A percentile compares a stretch with the other conserved stretches of the same genome.
phyloP scores from a whole-genome alignment of 2,329 filamentous ascomycete genomes.

The Ophioceras dolichostomum region DNA sequence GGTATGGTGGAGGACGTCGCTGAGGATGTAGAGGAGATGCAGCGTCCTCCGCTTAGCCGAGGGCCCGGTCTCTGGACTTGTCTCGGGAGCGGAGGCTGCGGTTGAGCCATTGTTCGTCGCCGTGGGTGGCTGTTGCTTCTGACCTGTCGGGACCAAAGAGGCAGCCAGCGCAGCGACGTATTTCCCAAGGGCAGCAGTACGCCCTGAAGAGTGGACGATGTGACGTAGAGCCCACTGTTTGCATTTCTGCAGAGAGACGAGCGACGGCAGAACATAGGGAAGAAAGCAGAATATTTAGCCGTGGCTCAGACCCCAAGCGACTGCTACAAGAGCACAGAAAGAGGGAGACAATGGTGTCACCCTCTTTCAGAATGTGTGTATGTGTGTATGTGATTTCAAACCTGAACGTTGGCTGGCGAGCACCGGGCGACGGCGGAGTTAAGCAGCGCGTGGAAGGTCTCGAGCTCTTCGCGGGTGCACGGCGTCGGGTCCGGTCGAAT shows the following conservation, averaged over 20 bases:
- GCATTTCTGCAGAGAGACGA: slow-evolving; percentile 82
- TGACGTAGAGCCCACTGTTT: slow-evolving; percentile 74
- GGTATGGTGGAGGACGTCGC: slow-evolving; percentile 64
- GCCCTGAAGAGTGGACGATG: slow-evolving; percentile 53
- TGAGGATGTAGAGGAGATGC: slow-evolving; percentile 67
- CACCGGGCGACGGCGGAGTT: slow-evolving; percentile 56
- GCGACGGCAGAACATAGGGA: too few species aligned
- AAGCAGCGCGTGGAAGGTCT: slow-evolving; percentile 54
- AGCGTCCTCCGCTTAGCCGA: slow-evolving; percentile 58
- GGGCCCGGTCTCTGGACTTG: too few species aligned
- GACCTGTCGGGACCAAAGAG: slow-evolving; percentile 31
- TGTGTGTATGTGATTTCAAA: slow-evolving; percentile 44
- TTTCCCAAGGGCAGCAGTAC: slow-evolving; percentile 58
- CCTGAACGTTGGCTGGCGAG: slow-evolving; percentile 75
- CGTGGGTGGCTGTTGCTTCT: slow-evolving; percentile 6
- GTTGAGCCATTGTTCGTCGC: not conserved
- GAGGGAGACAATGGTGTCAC: too few species aligned
- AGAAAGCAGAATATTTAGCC: too few species aligned
- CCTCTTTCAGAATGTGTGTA: too few species aligned
- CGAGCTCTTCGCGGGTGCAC: slow-evolving; percentile 56
- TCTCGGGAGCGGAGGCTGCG: slow-evolving; percentile 16
- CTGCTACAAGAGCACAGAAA: too few species aligned
- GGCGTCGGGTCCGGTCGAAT: slow-evolving; percentile 63
- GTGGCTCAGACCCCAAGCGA: too few species aligned
- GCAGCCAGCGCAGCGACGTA: slow-evolving; percentile 60